Conservation (phyloP, 768 basidiomycete species). For the Hypsizygus marmoreus region DNA sequence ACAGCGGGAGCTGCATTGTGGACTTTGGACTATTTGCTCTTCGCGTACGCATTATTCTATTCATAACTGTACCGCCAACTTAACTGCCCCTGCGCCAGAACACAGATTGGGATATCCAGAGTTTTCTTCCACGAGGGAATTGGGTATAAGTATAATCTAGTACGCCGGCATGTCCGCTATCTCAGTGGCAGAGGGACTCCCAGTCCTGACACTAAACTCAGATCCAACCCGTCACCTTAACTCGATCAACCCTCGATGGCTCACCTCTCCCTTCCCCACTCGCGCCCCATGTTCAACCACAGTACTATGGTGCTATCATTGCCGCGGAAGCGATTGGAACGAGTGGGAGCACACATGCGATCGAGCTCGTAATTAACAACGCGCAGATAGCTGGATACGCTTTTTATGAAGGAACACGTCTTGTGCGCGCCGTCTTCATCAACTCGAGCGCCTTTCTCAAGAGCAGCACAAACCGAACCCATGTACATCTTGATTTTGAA, state of each 20-base stretch:
- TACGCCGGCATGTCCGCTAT: too few relatives aligned
- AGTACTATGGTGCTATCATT: constrained; percentile 67
- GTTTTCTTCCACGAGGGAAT: constrained; percentile 69
- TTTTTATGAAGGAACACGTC: constrained; percentile 47
- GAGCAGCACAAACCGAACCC: constrained; percentile 34
- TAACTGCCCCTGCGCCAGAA: constrained; percentile 3
- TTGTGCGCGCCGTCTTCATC: constrained; percentile 57
- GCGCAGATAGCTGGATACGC: constrained; percentile 60
- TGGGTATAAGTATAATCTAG: constrained; percentile 72
- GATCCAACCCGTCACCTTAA: constrained; percentile 66
- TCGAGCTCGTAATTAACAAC: constrained; percentile 52
- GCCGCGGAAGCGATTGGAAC: constrained; percentile 58
- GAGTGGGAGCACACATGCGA: constrained; percentile 38
- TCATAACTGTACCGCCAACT: neutral
- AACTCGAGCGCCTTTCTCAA: constrained; percentile 55
- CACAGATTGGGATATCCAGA: constrained; percentile 47
- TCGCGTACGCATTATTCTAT: constrained; percentile 28
- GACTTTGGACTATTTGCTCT: constrained; percentile 58
- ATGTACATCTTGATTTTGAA: constrained; percentile 42
- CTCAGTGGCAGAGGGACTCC: too few relatives aligned
- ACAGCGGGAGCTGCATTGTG: constrained; percentile 59
- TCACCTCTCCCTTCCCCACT: constrained; percentile 48
- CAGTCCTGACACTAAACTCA: too few relatives aligned
- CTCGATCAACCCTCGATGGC: constrained; percentile 59
- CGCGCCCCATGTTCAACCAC: constrained; percentile 62